phyloP scores from a whole-genome alignment of 2,329 filamentous ascomycete genomes.

The Rutstroemia sp. region DNA sequence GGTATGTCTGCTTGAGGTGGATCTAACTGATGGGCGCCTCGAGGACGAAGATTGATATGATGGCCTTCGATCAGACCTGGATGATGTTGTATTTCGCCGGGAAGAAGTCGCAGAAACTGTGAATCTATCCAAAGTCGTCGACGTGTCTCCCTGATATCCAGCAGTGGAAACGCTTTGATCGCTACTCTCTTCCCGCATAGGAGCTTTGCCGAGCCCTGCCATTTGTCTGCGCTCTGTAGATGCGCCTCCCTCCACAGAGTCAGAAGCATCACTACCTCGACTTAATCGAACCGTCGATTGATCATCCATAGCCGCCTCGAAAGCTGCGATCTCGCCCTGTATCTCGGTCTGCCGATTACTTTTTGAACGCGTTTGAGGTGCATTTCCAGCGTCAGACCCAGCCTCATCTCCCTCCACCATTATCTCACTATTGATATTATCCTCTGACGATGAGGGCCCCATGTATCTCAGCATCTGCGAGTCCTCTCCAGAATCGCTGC shows the following conservation, averaged over 20 bases:
- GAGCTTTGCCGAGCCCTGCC: conserved; percentile 2
- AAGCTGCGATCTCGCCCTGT: not conserved
- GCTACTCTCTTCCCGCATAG: conserved; percentile 2
- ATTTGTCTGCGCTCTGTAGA: not conserved
- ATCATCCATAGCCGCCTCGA: conserved; percentile 3
- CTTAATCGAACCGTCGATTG: conserved; percentile 5
- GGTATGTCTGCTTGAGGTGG: not conserved
- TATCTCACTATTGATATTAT: conserved; percentile 8
- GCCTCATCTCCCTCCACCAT: conserved; percentile 1
- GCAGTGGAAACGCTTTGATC: conserved; percentile 3
- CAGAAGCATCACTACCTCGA: conserved; percentile 1
- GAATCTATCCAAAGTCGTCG: conserved; percentile 5
- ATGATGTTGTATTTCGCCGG: conserved; percentile 2
- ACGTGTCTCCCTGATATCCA: conserved; percentile 8
- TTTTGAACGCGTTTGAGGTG: not conserved
- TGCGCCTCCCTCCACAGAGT: not conserved
- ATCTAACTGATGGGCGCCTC: conserved; percentile 3
- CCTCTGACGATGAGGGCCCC: conserved; percentile 8
- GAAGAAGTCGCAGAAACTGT: conserved; percentile 1
- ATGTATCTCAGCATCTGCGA: conserved; percentile 6
- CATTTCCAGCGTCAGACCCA: conserved; percentile 1
- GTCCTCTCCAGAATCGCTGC: conserved; percentile 8
- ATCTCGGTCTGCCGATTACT: not conserved
- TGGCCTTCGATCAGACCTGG: conserved; percentile 2
- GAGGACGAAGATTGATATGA: conserved; percentile 9